A percentile compares a stretch with the other conserved stretches of the same genome.
Evolutionary conservation across 805 yeast species (phyloP).

Genomic region (Yarrowia sp.): DNA sequence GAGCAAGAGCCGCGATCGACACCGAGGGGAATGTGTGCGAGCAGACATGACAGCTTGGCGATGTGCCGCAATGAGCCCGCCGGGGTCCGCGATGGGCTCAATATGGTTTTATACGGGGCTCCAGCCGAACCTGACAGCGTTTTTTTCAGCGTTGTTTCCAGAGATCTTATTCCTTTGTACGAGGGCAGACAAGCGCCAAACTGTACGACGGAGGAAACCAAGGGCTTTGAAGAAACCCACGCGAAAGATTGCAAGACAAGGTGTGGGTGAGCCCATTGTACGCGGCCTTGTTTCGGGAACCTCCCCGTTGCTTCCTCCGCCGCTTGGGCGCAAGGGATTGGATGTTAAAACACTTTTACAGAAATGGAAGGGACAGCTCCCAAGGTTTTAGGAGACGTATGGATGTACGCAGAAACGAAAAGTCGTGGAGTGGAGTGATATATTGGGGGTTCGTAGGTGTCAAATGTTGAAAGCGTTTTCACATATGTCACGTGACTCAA

Average conservation of each 20-base stretch:
- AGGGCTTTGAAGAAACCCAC: no score
- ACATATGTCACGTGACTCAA: neutral
- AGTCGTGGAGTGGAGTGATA: neutral
- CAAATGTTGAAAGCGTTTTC: no score
- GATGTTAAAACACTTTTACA: constrained; percentile 4
- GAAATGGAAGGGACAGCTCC: constrained; percentile 11
- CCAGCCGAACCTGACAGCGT: neutral
- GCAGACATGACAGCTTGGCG: constrained; percentile 23
- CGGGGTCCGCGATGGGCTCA: neutral
- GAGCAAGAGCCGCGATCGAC: constrained; percentile 33
- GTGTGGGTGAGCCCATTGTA: neutral
- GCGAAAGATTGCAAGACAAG: neutral
- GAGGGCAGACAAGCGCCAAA: neutral
- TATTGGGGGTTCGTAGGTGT: no score
- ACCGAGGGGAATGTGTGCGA: constrained; percentile 4
- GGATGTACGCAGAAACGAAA: constrained; percentile 1
- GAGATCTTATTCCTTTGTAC: neutral
- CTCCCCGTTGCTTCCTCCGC: constrained; percentile 20
- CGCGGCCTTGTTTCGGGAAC: constrained; percentile 15
- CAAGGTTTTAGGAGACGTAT: neutral
- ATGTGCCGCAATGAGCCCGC: neutral
- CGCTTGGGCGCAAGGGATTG: constrained; percentile 31
- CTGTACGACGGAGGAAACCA: no score
- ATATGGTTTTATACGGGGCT: neutral
- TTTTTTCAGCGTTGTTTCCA: neutral